A percentile compares a stretch with the other conserved stretches of the same genome.
Evolutionary conservation across 2,329 filamentous ascomycete species (phyloP).

Genomic region (Cladophialophora exuberans): DNA sequence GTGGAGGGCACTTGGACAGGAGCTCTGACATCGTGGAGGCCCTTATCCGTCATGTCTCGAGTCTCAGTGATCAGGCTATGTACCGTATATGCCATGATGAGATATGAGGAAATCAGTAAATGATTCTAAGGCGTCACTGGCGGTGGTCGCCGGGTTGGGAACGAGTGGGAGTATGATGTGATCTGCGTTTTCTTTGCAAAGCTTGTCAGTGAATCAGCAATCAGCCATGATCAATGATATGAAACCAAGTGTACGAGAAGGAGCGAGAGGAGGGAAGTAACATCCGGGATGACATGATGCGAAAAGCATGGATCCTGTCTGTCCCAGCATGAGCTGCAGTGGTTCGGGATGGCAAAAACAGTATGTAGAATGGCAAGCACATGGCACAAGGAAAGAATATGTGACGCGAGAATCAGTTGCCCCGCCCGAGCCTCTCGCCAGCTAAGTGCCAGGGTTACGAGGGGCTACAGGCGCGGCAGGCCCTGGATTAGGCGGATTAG

Average conservation of each 20-base stretch:
- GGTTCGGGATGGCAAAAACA: slow-evolving; percentile 15
- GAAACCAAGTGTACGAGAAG: slow-evolving; percentile 5
- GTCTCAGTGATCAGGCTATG: slow-evolving; percentile 24
- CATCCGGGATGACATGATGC: slow-evolving; percentile 18
- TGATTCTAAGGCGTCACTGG: too few relatives aligned
- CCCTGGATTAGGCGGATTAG: not conserved
- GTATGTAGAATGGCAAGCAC: slow-evolving; percentile 11
- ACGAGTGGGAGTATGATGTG: not conserved
- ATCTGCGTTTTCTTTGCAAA: not conserved
- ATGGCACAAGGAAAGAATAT: slow-evolving; percentile 11
- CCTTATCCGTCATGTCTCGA: slow-evolving; percentile 24
- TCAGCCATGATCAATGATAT: slow-evolving; percentile 13
- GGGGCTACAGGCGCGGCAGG: slow-evolving; percentile 1
- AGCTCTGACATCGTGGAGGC: slow-evolving; percentile 11
- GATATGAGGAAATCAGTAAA: not conserved
- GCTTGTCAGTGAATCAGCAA: slow-evolving; percentile 1
- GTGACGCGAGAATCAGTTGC: slow-evolving; percentile 8
- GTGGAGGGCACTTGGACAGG: slow-evolving; percentile 20
- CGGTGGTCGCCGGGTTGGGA: not conserved
- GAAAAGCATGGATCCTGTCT: slow-evolving; percentile 6
- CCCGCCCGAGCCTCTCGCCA: not conserved
- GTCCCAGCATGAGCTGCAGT: too few relatives aligned
- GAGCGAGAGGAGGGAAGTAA: slow-evolving; percentile 4
- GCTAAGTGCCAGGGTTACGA: not conserved
- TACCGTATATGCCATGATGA: slow-evolving; percentile 28